Conservation (phyloP, 257 asterid genomes). For the Solanum piurae region DNA sequence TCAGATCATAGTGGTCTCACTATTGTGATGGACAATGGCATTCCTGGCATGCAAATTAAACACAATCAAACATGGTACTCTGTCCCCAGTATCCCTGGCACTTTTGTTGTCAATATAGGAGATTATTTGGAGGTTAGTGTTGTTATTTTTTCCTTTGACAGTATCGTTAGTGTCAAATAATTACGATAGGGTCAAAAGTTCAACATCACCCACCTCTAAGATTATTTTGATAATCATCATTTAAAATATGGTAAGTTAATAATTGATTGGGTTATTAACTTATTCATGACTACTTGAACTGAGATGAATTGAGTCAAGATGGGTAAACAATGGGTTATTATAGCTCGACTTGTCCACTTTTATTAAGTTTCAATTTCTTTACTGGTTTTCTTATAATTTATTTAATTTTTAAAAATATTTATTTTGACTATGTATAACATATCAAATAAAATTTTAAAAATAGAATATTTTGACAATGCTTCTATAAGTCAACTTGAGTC, state of each 20-base stretch:
- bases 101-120: conserved; percentile 49
- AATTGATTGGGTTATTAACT: background rate
- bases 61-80: conserved; percentile 25
- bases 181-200: background rate
- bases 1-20: conserved; percentile 59
- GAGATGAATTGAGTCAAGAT: background rate
- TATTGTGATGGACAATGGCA: conserved; percentile 44
- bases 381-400: background rate
- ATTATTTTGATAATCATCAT: too few species aligned
- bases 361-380: background rate
- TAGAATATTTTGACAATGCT: background rate
- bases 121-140: conserved; percentile 47
- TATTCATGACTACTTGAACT: background rate
- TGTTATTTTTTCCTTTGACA: background rate
- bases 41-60: conserved; percentile 47
- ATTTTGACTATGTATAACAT: too few species aligned
- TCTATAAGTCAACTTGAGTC: background rate
- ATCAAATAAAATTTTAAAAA: background rate
- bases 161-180: background rate
- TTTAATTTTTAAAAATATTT: background rate
- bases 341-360: background rate
- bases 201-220: background rate
- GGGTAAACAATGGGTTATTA: background rate
- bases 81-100: conserved; percentile 29
- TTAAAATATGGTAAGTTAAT: too few species aligned